Evolutionary conservation across 805 yeast species (phyloP), one percentile per base, ranked within the genome.

Genomic region (Nematodospora valgi): DNA sequence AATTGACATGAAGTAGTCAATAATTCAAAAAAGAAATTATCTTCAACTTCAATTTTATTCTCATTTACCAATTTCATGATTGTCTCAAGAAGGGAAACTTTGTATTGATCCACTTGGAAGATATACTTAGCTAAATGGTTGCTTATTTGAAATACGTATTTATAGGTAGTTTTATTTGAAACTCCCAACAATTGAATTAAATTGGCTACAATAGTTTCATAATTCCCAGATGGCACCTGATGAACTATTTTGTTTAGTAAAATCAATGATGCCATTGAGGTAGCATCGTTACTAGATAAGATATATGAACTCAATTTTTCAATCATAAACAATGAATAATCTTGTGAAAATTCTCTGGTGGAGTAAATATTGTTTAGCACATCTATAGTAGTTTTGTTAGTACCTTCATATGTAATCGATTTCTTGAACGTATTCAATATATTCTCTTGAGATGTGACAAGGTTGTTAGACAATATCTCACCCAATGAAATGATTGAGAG

Each of bases 201-300:
- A 15, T 38, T 38, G 15, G 26, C 20, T 8, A 35, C 28, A 6
- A 34, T 29, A 8, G 10, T 10, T 10, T 17, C 16, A 25, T 18
- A 36, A 15, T 24, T 18, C 6, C 16, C 14, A 6, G 27, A n/a
- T 12, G 34, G 37, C 6, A 29, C 16, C 15, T 17, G 11, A 11
- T 23, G 12, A 4, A 38, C 21, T n/a, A 34, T 18, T 16, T 34
- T 38, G 11, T 38, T 34, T 20, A 56, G 38, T 11, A 57, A 44
- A 17, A 38, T 38, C 31, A 56, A 50, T 4, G 62, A 46, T 5
- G 37, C 30, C n/a, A 43, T 24, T 31, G 50, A 51, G 18, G 57
- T 43, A 4, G 55, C 28, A 8, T 58, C 55, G 37, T 60, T 63
- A 18, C 52, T 52, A 1, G 63, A 57, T 4, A 47, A 37, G n/a